These are phyloP conservation scores for Forsythia viridissima DNA, from an alignment of 257 asterid species.

Conservation along the genomic window DNA sequence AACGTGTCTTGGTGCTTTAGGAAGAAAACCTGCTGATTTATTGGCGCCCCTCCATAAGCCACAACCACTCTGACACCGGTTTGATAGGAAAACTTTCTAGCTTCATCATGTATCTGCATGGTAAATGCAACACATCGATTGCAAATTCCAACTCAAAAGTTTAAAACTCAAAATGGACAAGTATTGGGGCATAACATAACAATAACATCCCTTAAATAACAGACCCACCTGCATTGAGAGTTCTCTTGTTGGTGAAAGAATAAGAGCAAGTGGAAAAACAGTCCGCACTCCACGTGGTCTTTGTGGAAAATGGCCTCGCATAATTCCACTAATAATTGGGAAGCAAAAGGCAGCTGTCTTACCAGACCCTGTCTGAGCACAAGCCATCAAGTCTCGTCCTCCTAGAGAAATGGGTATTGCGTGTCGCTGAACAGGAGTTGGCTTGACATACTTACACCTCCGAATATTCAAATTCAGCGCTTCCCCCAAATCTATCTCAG, in stretches of 20 bases:
- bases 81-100: slow-evolving; percentile 70
- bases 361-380: slow-evolving; percentile 94
- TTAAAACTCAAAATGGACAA: neutral
- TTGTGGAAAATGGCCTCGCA: slow-evolving; percentile 52
- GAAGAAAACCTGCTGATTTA: slow-evolving; percentile 64
- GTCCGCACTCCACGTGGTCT: slow-evolving; percentile 77
- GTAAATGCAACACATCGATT: slow-evolving; percentile 16
- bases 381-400: slow-evolving; percentile 88
- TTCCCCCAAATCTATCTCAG: slow-evolving; percentile 84
- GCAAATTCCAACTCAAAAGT: slow-evolving; percentile 2
- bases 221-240: slow-evolving; percentile 75
- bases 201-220: slow-evolving; percentile 2
- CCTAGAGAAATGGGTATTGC: slow-evolving; percentile 81
- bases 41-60: slow-evolving; percentile 87
- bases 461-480: slow-evolving; percentile 70
- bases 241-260: slow-evolving; percentile 87
- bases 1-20: neutral
- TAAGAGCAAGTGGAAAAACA: slow-evolving; percentile 77
- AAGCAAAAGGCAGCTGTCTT: slow-evolving; percentile 94
- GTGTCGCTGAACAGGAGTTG: slow-evolving; percentile 86
- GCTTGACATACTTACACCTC: slow-evolving; percentile 85
- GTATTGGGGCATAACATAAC: neutral
- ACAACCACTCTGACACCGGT: slow-evolving; percentile 81
- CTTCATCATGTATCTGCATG: slow-evolving; percentile 83
- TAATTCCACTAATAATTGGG: slow-evolving; percentile 83